Percentiles rank a stretch among this genome's conserved stretches.
Evolutionary conservation across 2,329 filamentous ascomycete genomes (phyloP).

Genomic region (Polytolypa hystricis): DNA sequence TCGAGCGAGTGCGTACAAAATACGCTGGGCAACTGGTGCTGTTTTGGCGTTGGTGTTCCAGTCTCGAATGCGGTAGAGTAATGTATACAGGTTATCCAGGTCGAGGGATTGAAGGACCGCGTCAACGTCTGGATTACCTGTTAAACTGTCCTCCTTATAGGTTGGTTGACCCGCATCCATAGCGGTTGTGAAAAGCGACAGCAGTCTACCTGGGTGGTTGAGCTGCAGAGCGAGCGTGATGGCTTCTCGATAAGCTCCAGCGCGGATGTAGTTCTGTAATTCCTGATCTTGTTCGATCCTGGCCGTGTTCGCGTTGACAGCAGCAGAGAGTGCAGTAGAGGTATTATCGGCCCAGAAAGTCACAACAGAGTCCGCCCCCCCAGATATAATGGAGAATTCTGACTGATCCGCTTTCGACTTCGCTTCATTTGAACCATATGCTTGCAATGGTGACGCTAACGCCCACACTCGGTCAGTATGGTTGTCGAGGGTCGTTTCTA

Average conservation of each 20-base stretch:
- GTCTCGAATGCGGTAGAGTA: slow-evolving; percentile 74
- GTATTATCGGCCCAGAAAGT: slow-evolving; percentile 96
- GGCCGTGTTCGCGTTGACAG: slow-evolving; percentile 61
- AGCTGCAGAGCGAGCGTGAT: slow-evolving; percentile 86
- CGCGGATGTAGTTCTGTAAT: slow-evolving; percentile 81
- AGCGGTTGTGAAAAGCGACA: slow-evolving; percentile 73
- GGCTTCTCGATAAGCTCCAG: slow-evolving; percentile 80
- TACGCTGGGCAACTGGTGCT: slow-evolving; percentile 70
- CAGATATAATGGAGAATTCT: slow-evolving; percentile 69
- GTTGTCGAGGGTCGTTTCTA: slow-evolving; percentile 85
- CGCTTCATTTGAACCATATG: slow-evolving; percentile 22
- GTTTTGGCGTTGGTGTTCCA: slow-evolving; percentile 97
- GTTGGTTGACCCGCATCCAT: slow-evolving; percentile 42
- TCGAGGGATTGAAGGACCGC: slow-evolving; percentile 68
- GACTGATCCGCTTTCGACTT: slow-evolving; percentile 22
- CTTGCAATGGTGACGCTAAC: slow-evolving; percentile 53
- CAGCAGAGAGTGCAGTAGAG: slow-evolving; percentile 61
- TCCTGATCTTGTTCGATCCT: slow-evolving; percentile 91
- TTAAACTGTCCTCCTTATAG: slow-evolving; percentile 25
- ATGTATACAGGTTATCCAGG: slow-evolving; percentile 72
- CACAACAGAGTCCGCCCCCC: slow-evolving; percentile 81
- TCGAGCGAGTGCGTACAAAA: slow-evolving; percentile 67
- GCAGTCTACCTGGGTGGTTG: slow-evolving; percentile 81
- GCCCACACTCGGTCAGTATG: slow-evolving; percentile 96
- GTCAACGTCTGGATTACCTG: slow-evolving; percentile 53